Base-by-base conservation (phyloP, 331 rosid species). In the Rhamnella rubrinervis region DNA sequence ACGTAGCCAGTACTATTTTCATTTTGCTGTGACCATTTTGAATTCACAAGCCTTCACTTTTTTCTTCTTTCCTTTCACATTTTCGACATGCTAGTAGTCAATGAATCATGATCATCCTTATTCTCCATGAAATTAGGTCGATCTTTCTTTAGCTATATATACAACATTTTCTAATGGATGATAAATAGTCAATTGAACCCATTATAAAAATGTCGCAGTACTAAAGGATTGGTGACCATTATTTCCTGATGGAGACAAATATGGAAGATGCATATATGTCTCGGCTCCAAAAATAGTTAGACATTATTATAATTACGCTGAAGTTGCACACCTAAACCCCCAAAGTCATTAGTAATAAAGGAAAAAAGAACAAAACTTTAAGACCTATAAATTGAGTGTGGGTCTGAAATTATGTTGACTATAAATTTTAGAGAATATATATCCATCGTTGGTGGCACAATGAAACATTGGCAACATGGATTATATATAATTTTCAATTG, bases 191-290 rank as follows among this genome's bases (percentile, higher is more conserved):
- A 66, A 66, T 31, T 35, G 78, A 66, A 20, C 5, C 20, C 23
- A 66, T 74, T 31, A 66, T 66, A 74, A 59, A 44, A 52, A 55
- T 74, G 68, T 67, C 67, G 47, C 28, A 52, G 26, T 58, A 55
- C 37, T 8, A 1, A 28, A 40, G 16, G 57, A 41, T 8, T 55
- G 41, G 64, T 40, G 63, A 59, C 59, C 70, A 64, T 39, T 18
- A 64, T 39, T 18, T 14, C 19, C 21, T 59, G 78, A 66, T 31
- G 10, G 67, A 6, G 78, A 74, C 68, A 11, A 28, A 35, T 63
- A 49, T 38, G 63, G 35, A 31, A 3, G 35, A 31, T 31, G 35
- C 35, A 31, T 31, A 31, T 31, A 31, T 17, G n/a, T 41, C 35
- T 26, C 23, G 11, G 49, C 49, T 16, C 49, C 47, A 8, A 28